Evolutionary conservation across 2,329 filamentous ascomycete species (phyloP).

Genomic region (Aureobasidium sp.): DNA sequence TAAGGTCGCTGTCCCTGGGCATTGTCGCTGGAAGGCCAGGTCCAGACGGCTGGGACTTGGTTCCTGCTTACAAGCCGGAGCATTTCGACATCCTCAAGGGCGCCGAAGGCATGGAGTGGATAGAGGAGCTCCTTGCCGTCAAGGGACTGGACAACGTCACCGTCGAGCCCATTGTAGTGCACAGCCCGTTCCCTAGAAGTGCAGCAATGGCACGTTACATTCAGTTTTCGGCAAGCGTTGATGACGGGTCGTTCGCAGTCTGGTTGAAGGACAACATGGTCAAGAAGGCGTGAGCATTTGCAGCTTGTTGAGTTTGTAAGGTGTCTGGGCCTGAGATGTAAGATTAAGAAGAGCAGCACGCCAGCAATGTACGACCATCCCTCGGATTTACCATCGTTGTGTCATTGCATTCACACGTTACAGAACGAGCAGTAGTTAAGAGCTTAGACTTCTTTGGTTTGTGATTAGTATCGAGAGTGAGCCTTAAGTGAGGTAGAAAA

Average conservation of each 20-base stretch:
- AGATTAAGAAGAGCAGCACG: background rate
- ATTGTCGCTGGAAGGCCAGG: conserved; percentile 50
- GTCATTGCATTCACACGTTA: background rate
- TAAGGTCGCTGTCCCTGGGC: conserved; percentile 40
- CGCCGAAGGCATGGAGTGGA: conserved; percentile 51
- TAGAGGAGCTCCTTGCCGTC: conserved; percentile 47
- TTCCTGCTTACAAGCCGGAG: conserved; percentile 38
- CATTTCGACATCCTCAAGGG: conserved; percentile 22
- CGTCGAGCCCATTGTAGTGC: conserved; percentile 48
- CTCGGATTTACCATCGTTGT: background rate
- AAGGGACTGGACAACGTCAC: conserved; percentile 45
- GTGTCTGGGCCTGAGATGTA: background rate
- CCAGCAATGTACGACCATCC: background rate
- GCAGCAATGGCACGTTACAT: conserved; percentile 52
- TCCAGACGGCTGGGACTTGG: conserved; percentile 42
- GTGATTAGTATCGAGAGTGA: background rate
- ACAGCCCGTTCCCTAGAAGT: conserved; percentile 46
- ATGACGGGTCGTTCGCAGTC: conserved; percentile 45
- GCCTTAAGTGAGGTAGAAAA: background rate
- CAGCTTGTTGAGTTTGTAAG: background rate
- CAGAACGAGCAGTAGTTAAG: background rate
- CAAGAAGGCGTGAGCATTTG: background rate
- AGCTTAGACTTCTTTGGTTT: background rate
- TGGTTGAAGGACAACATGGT: conserved; percentile 41
- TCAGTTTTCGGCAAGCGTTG: conserved; percentile 54